phyloP scores from a whole-genome alignment of 2,329 filamentous ascomycete species.

The Botryotinia narcissicola region DNA sequence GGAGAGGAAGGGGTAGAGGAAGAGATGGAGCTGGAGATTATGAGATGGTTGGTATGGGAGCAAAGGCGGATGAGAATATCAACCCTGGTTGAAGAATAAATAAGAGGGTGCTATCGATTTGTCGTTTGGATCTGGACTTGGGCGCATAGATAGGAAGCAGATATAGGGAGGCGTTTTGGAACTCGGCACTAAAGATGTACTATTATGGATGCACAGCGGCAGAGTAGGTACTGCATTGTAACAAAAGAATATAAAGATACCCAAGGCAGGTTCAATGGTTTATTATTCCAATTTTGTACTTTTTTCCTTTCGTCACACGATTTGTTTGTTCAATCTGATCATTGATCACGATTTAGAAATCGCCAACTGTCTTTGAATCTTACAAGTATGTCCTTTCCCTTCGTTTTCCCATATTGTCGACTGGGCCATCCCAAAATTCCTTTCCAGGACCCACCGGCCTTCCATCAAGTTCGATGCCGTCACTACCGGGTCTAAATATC shows the following conservation, averaged over 20 bases:
- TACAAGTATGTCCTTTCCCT: slow-evolving; percentile 34
- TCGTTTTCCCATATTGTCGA: slow-evolving; percentile 22
- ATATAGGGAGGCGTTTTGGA: slow-evolving; percentile 15
- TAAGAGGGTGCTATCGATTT: background rate
- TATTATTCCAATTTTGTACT: slow-evolving; percentile 24
- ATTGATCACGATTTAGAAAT: slow-evolving; percentile 2
- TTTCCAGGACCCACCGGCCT: slow-evolving; percentile 32
- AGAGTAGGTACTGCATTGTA: slow-evolving; percentile 22
- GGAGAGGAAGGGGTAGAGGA: slow-evolving; percentile 51
- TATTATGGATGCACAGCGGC: slow-evolving; percentile 4
- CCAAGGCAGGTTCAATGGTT: slow-evolving; percentile 23
- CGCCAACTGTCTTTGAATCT: slow-evolving; percentile 6
- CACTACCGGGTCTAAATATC: slow-evolving; percentile 31
- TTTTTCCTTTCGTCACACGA: background rate
- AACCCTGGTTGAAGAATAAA: slow-evolving; percentile 19
- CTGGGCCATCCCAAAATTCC: slow-evolving; percentile 28
- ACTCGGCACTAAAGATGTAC: background rate
- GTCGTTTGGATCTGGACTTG: slow-evolving; percentile 13
- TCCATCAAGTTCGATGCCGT: slow-evolving; percentile 37
- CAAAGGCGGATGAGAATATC: slow-evolving; percentile 42
- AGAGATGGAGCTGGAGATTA: slow-evolving; percentile 59
- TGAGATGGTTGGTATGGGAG: slow-evolving; percentile 57
- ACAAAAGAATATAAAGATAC: slow-evolving; percentile 28
- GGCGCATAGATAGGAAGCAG: slow-evolving; percentile 25
- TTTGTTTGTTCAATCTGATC: background rate